Evolutionary conservation across 2,329 filamentous ascomycete species (phyloP).

Genomic region (Colletotrichum limetticola): DNA sequence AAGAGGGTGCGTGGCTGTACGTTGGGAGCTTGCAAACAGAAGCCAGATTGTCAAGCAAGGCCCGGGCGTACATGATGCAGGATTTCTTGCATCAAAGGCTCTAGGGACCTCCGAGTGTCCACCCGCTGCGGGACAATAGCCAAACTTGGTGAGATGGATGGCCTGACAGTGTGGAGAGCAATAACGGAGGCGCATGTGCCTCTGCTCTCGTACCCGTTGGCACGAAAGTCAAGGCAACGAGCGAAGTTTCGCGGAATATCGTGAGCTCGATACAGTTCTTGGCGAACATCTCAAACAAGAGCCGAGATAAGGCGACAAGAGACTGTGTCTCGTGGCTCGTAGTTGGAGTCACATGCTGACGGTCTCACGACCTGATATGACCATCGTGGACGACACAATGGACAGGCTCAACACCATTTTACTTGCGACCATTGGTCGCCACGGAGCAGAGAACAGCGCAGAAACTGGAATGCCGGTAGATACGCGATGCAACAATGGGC

Average conservation of each 20-base stretch:
- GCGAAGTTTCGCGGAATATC: background rate
- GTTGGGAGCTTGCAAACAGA: constrained; percentile 20
- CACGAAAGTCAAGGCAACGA: background rate
- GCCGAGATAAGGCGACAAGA: background rate
- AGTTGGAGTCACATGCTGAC: constrained; percentile 18
- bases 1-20: constrained; percentile 18
- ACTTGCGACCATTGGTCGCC: background rate
- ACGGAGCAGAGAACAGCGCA: background rate
- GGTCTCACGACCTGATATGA: background rate
- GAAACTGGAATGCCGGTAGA: background rate
- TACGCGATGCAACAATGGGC: background rate
- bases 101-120: background rate
- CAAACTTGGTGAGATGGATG: background rate
- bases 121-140: background rate
- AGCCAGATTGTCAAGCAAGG: constrained; percentile 11
- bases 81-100: constrained; percentile 31
- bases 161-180: background rate
- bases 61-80: constrained; percentile 37
- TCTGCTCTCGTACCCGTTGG: background rate
- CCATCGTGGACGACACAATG: background rate
- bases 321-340: background rate
- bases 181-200: background rate
- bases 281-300: background rate
- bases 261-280: background rate
- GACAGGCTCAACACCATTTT: background rate